These are phyloP conservation scores for Acrocalymma vagum DNA, from an alignment of 2,329 filamentous ascomycete genomes.

Conservation along the genomic window DNA sequence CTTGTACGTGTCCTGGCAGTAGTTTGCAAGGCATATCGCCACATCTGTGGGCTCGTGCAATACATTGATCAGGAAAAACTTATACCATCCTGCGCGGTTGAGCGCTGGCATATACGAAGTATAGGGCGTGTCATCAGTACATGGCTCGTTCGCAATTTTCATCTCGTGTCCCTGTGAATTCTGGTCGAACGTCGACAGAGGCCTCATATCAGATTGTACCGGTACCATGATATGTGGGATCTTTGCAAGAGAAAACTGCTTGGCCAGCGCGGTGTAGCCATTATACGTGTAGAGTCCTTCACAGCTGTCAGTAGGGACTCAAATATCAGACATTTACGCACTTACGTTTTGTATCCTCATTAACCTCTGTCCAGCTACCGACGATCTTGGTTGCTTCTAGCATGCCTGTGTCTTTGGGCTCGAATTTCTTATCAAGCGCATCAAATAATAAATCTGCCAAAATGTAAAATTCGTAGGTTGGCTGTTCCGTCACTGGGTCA, in stretches of 20 bases:
- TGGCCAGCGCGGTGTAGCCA: slow-evolving; percentile 37
- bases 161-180: slow-evolving; percentile 32
- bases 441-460: slow-evolving; percentile 46
- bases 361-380: slow-evolving; percentile 38
- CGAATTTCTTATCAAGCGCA: slow-evolving; percentile 40
- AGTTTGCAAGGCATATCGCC: slow-evolving; percentile 31
- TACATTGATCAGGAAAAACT: slow-evolving; percentile 43
- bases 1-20: slow-evolving; percentile 43
- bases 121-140: slow-evolving; percentile 15
- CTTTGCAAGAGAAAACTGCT: slow-evolving; percentile 41
- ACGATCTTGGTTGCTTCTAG: slow-evolving; percentile 44
- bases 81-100: slow-evolving; percentile 47
- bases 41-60: slow-evolving; percentile 36
- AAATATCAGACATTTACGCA: not conserved
- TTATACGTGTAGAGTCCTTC: slow-evolving; percentile 39
- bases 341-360: slow-evolving; percentile 38
- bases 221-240: slow-evolving; percentile 47
- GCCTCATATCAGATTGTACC: slow-evolving; percentile 30
- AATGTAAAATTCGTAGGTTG: slow-evolving; percentile 46
- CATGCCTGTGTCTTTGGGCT: slow-evolving; percentile 44
- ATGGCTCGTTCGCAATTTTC: slow-evolving; percentile 21
- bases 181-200: slow-evolving; percentile 39
- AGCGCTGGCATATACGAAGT: slow-evolving; percentile 43
- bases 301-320: slow-evolving; percentile 3
- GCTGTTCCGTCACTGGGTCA: slow-evolving; percentile 39